Conservation (phyloP, 1,139 yeast species). For the Keqinozyma sinolaborantium region DNA sequence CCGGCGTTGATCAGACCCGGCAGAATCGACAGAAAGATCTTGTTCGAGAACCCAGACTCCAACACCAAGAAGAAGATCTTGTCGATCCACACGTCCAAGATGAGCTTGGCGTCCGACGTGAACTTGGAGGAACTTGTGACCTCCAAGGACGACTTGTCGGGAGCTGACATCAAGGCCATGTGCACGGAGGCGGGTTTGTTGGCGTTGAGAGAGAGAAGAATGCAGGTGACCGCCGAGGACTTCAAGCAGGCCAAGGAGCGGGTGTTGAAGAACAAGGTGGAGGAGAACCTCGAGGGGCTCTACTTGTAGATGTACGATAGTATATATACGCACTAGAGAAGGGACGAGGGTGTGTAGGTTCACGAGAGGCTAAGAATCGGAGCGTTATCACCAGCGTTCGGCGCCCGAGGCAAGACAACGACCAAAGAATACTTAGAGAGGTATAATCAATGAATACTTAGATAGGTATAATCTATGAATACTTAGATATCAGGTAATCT, state of each 20-base stretch:
- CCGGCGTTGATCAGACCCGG: conserved; percentile 99
- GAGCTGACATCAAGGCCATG: conserved; percentile 98
- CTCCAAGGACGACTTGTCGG: conserved; percentile 91
- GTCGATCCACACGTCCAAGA: conserved; percentile 89
- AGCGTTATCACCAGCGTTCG: no score
- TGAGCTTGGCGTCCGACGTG: conserved; percentile 87
- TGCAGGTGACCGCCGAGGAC: conserved; percentile 96
- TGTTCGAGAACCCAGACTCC: conserved; percentile 95
- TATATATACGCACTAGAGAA: neutral
- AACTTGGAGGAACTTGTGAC: conserved; percentile 87
- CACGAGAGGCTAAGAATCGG: no score
- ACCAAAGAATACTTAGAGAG: no score
- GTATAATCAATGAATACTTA: no score
- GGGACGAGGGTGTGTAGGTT: no score
- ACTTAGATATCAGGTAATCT: no score
- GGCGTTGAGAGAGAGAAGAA: conserved; percentile 95
- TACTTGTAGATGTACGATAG: conserved; percentile 48
- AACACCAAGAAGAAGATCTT: conserved; percentile 91
- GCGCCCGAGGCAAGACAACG: no score
- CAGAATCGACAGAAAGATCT: conserved; percentile 94
- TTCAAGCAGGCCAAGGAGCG: conserved; percentile 94
- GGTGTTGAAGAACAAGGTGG: conserved; percentile 95
- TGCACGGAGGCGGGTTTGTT: conserved; percentile 97
- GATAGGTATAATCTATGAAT: no score
- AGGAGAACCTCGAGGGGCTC: conserved; percentile 93